phyloP scores from a whole-genome alignment of 352 stramenopile genomes.

The Phytophthora pseudosyringae region DNA sequence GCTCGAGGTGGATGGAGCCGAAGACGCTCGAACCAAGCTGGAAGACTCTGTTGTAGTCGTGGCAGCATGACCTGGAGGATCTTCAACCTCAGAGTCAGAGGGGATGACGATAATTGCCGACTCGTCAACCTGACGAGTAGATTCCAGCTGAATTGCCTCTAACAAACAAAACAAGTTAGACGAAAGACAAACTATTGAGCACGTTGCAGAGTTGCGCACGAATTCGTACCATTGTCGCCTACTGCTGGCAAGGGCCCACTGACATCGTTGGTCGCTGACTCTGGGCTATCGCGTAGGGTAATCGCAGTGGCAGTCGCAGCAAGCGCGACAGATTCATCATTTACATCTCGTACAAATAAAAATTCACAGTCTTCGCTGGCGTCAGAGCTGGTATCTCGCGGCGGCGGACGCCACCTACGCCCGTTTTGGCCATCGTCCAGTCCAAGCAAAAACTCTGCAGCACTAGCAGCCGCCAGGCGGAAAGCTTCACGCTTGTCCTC shows the following conservation, averaged over 20 bases:
- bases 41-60: neutral
- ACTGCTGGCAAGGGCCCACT: neutral
- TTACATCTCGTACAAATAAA: slow-evolving; percentile 10
- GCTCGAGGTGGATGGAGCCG: neutral
- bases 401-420: slow-evolving; percentile 10
- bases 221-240: slow-evolving; percentile 1
- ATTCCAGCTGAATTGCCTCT: neutral
- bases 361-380: slow-evolving; percentile 18
- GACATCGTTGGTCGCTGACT: neutral
- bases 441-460: slow-evolving; percentile 44
- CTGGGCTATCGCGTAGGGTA: slow-evolving; percentile 1
- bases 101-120: neutral
- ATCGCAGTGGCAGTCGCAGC: slow-evolving; percentile 3
- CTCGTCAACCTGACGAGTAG: neutral
- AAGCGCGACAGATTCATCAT: slow-evolving; percentile 1
- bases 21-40: neutral
- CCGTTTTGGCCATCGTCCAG: slow-evolving; percentile 24
- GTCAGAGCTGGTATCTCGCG: slow-evolving; percentile 2
- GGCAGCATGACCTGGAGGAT: neutral
- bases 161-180: neutral
- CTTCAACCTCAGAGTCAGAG: slow-evolving; percentile 10
- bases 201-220: too few relatives aligned
- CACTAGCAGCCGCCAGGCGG: slow-evolving; percentile 35
- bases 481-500: slow-evolving; percentile 52
- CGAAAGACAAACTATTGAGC: neutral